Percentiles rank a stretch among this genome's conserved stretches.
Conservation (phyloP, 2,329 filamentous ascomycete genomes). For the Chaetomium sp. region DNA sequence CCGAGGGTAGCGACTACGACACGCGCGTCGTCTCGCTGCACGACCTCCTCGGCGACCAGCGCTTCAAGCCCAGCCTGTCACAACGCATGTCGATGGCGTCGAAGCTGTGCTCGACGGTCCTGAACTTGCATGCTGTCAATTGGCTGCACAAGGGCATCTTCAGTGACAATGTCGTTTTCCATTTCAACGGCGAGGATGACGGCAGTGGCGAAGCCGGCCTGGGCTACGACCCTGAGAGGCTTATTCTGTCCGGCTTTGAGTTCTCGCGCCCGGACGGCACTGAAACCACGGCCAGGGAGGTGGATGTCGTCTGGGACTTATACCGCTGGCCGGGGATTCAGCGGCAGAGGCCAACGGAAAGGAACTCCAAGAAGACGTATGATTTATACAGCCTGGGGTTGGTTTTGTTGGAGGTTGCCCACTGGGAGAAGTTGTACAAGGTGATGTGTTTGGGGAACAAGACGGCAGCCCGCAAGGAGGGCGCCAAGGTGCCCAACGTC, state of each 20-base stretch:
- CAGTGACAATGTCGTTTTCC: slow-evolving; percentile 53
- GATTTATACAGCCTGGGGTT: slow-evolving; percentile 55
- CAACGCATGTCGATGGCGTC: slow-evolving; percentile 30
- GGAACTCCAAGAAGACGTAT: slow-evolving; percentile 39
- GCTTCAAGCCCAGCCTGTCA: slow-evolving; percentile 27
- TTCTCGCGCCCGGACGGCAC: slow-evolving; percentile 47
- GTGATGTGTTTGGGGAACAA: slow-evolving; percentile 38
- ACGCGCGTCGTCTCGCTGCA: slow-evolving; percentile 28
- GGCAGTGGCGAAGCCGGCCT: slow-evolving; percentile 24
- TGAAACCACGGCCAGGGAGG: slow-evolving; percentile 31
- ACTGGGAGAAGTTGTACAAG: slow-evolving; percentile 49
- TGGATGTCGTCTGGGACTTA: slow-evolving; percentile 32
- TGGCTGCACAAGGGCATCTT: slow-evolving; percentile 58
- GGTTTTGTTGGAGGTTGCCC: slow-evolving; percentile 53
- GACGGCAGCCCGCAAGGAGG: background rate
- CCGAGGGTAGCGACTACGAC: slow-evolving; percentile 23
- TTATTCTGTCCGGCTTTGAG: slow-evolving; percentile 53
- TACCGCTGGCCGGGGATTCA: slow-evolving; percentile 36
- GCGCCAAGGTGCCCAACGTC: slow-evolving; percentile 19
- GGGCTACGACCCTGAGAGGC: slow-evolving; percentile 33
- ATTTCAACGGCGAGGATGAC: slow-evolving; percentile 39
- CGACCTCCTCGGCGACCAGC: slow-evolving; percentile 23
- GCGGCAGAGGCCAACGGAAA: slow-evolving; percentile 30
- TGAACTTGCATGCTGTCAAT: slow-evolving; percentile 52
- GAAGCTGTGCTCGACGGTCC: slow-evolving; percentile 31